Evolutionary conservation across 768 basidiomycete genomes (phyloP).

Genomic region (Mycena chlorophos): DNA sequence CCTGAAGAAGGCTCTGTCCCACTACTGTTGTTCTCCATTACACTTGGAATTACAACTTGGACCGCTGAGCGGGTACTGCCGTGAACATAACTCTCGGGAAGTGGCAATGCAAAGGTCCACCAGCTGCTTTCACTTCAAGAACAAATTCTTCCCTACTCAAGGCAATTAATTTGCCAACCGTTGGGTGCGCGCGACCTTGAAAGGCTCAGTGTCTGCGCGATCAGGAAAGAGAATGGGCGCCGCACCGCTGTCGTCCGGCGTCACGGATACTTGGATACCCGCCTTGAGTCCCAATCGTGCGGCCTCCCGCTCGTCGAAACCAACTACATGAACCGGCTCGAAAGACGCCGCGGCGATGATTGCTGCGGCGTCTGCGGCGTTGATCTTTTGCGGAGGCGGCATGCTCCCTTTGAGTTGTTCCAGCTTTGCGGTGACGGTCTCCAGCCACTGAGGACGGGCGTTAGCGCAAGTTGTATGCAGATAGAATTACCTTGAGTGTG

Average conservation of each 20-base stretch:
- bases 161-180: conserved; percentile 50
- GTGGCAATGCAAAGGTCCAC: conserved; percentile 48
- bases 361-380: conserved; percentile 44
- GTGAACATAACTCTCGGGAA: conserved; percentile 51
- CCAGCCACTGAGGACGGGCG: conserved; percentile 44
- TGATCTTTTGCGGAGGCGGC: conserved; percentile 29
- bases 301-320: conserved; percentile 49
- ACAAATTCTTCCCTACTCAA: conserved; percentile 50
- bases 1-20: background rate
- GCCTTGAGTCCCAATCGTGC: conserved; percentile 39
- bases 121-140: conserved; percentile 43
- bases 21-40: background rate
- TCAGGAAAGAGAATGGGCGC: background rate
- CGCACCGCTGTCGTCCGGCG: conserved; percentile 51
- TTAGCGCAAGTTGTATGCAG: conserved; percentile 1
- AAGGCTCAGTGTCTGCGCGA: background rate
- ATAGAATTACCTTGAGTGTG: conserved; percentile 38
- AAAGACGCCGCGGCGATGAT: conserved; percentile 37
- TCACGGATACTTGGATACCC: conserved; percentile 41
- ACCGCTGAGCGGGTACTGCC: conserved; percentile 19
- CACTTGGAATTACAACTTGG: background rate
- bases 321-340: conserved; percentile 41
- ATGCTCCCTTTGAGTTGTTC: conserved; percentile 29
- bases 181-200: conserved; percentile 42
- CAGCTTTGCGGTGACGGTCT: conserved; percentile 39